A percentile compares a stretch with the other conserved stretches of the same genome.
phyloP scores from a whole-genome alignment of 2,329 filamentous ascomycete species.

The Arthrobotrys conoides region DNA sequence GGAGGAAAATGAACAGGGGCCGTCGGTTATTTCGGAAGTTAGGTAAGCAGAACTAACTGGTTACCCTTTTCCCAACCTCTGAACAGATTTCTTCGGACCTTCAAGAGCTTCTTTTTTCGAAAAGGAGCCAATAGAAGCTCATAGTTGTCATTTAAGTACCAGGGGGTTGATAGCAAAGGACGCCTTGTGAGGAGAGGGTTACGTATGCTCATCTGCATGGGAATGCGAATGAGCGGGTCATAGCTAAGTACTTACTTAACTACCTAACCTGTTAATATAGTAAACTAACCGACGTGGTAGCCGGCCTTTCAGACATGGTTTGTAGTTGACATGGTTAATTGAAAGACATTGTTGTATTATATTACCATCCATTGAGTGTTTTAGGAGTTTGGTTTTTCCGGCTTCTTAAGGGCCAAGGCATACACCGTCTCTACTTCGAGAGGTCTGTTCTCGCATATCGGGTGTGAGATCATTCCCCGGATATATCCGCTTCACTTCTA shows the following conservation, averaged over 20 bases:
- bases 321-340: background rate
- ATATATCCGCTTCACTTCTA: conserved; percentile 4
- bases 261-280: background rate
- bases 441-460: too few relatives aligned
- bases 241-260: background rate
- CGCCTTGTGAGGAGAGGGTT: conserved; percentile 32
- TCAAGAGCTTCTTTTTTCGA: background rate
- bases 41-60: conserved; percentile 13
- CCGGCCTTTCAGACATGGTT: background rate
- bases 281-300: background rate
- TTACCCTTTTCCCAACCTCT: background rate
- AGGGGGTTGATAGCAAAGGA: conserved; percentile 7
- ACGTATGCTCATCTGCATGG: conserved; percentile 23
- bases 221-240: background rate
- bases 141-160: background rate
- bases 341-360: background rate
- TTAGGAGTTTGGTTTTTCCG: background rate
- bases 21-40: conserved; percentile 33
- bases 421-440: background rate
- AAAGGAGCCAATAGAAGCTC: background rate
- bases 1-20: background rate
- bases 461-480: conserved; percentile 2
- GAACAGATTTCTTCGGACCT: background rate
- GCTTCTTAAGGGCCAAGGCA: background rate
- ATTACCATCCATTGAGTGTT: conserved; percentile 1